Base-by-base conservation (phyloP, 2,329 filamentous ascomycete genomes). In the Drechslerella stenobrocha region DNA sequence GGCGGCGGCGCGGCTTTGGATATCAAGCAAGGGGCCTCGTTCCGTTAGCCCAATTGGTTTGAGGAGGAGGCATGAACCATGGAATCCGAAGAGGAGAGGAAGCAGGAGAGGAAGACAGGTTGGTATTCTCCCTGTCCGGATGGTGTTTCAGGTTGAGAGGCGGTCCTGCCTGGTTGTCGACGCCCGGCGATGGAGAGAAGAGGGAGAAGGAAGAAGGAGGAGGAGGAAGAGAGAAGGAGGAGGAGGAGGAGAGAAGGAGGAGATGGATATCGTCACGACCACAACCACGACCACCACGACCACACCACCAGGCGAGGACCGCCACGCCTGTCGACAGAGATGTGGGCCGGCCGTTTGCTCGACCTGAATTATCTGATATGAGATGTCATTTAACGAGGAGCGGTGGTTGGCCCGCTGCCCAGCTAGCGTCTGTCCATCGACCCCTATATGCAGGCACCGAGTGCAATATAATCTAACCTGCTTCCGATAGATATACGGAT, bases 121-220 rank as follows among this genome's bases (percentile, higher is more conserved):
- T 18, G 34, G 13, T 42, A 2, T 42, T 20, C 4, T 37, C 34
- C 34, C 34, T 37, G 34, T 15, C 34, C 34, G 34, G 60, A 52
- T 48, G 47, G 60, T 22, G 61, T 66, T 66, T 66, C 61, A 66
- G 61, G 61, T 66, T 66, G 61, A 66, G 61, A 66, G 61, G 53
- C 30, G 58, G 34, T 7, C 2, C 46, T n/a, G 23, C 5, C 52
- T 37, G 42, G 50, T 56, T 42, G 9, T 5, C 22, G 37, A 20
- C 3, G 34, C 15, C 34, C 3, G 34, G 3, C 34, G 34, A 15
- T 15, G 46, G 32, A 50, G 30, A 50, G n/a, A 26, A 15, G 15
- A 15, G 20, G 24, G 7, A 42, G 22, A 3, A 20, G 22, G 8
- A 18, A 20, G 18, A 18, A 9, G 4, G 37, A 42, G 18, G 15